phyloP scores from a whole-genome alignment of 352 stramenopile species.

The Phytophthora pseudosyringae region DNA sequence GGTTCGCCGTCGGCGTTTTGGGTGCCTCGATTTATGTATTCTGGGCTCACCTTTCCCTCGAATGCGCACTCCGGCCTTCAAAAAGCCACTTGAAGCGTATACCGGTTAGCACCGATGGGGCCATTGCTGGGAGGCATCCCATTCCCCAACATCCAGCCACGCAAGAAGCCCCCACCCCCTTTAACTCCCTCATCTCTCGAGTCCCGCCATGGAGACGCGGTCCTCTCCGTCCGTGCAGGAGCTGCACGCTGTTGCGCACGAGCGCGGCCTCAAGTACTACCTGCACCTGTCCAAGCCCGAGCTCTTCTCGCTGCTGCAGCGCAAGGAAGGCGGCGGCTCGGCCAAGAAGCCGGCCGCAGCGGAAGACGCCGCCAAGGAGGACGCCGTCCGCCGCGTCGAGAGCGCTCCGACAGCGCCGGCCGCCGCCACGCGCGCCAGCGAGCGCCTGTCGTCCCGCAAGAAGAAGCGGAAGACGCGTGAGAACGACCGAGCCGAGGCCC shows the following conservation, averaged over 20 bases:
- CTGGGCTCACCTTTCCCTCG: conserved; percentile 18
- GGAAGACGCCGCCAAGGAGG: conserved; percentile 19
- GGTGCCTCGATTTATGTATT: background rate
- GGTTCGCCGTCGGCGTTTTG: conserved; percentile 12
- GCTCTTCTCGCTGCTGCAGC: conserved; percentile 77
- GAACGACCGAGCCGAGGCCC: conserved; percentile 26
- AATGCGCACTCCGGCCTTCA: conserved; percentile 17
- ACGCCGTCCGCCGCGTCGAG: conserved; percentile 26
- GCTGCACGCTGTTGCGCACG: conserved; percentile 68
- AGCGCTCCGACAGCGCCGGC: conserved; percentile 7
- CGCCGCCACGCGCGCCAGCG: conserved; percentile 53
- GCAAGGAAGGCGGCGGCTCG: conserved; percentile 69
- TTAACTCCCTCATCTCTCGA: background rate
- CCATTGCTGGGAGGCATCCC: conserved; percentile 21
- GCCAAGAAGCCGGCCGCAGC: conserved; percentile 1
- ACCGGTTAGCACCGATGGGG: conserved; percentile 27
- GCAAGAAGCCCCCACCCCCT: conserved; percentile 19
- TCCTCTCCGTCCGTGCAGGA: conserved; percentile 85
- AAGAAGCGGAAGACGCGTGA: conserved; percentile 59
- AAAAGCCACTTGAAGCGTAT: conserved; percentile 19
- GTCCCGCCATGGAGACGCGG: conserved; percentile 70
- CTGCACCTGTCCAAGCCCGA: conserved; percentile 82
- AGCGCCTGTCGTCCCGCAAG: conserved; percentile 52
- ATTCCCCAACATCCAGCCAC: conserved; percentile 31
- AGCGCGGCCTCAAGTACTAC: conserved; percentile 87